A percentile compares a stretch with the other conserved stretches of the same genome.
Evolutionary conservation across 768 basidiomycete species (phyloP).

Genomic region (Tephrocybe sp.): DNA sequence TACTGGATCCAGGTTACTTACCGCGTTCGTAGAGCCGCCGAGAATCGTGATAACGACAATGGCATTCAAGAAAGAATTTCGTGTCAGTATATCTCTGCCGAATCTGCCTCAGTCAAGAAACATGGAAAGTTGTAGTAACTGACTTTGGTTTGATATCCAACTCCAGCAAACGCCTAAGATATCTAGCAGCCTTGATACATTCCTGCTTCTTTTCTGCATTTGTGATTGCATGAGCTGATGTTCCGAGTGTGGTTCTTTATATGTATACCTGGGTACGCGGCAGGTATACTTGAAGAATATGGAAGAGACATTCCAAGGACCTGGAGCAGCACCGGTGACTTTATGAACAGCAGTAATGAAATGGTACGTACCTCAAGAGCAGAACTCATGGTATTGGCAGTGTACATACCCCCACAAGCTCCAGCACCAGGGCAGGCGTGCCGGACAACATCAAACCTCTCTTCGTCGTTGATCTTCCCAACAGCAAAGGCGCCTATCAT

Average conservation of each 20-base stretch:
- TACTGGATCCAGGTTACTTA: constrained; percentile 28
- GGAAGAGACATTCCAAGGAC: constrained; percentile 85
- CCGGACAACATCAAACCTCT: constrained; percentile 81
- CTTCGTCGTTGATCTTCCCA: constrained; percentile 76
- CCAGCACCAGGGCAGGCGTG: constrained; percentile 86
- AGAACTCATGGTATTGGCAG: constrained; percentile 89
- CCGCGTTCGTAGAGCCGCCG: constrained; percentile 88
- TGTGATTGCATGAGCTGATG: not conserved
- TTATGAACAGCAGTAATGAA: not conserved
- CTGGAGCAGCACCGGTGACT: constrained; percentile 16
- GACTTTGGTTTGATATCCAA: constrained; percentile 81
- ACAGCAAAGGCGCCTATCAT: constrained; percentile 70
- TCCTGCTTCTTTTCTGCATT: constrained; percentile 76
- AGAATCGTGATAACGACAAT: constrained; percentile 77
- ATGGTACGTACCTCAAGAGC: constrained; percentile 55
- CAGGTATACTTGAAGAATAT: constrained; percentile 79
- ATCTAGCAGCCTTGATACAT: constrained; percentile 75
- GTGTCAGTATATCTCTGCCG: constrained; percentile 43
- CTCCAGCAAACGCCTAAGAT: constrained; percentile 72
- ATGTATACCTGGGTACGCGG: constrained; percentile 59
- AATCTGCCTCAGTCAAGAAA: not conserved
- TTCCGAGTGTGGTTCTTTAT: not conserved
- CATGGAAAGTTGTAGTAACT: not conserved
- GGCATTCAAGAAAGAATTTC: constrained; percentile 74
- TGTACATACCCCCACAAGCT: constrained; percentile 89